Evolutionary conservation across 148 eudicot genomes (phyloP), one percentile per base, ranked within the genome.

Genomic region (Fagopyrum esculentum): DNA sequence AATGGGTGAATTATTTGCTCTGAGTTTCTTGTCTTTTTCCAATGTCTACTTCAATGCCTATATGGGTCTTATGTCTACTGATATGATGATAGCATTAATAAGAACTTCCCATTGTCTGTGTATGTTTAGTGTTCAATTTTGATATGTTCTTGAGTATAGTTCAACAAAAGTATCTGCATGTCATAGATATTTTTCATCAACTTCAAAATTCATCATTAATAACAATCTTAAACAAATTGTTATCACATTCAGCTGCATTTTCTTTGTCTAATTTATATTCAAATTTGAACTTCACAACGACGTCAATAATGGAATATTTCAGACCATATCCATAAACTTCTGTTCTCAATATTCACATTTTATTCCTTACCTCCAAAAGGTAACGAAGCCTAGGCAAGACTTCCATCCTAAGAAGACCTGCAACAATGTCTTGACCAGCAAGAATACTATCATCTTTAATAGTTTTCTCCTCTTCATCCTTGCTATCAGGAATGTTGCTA

Each of bases 341-440:
- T 40, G 43, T 13, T 9, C 47, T 66, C 19, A 43, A 40, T 40
- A 66, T 66, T 13, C 45, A 5, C 19, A 66, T 6, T 40, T 40
- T 40, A 43, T 6, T 4, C 6, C 16, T 76, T 86, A 95, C 97
- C 98, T 92, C 96, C 82, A 95, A 81, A 64, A 92, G 91, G 86
- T 80, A 89, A 77, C 83, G 75, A 76, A 92, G 85, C 77, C 97
- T 89, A 45, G 83, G 86, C 78, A 95, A 87, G 78, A 89, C 73
- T 61, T 87, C 97, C 98, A 92, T 95, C 82, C 98, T 87, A 73
- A 95, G 92, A 69, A 95, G 84, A 76, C 98, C 98, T 48, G 97
- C 97, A 75, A 89, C 92, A 72, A 90, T 73, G 81, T 95, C 98
- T 79, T 95, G 98, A 71, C 86, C 86, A 72, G 96, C 93, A 82